Base-by-base conservation (phyloP, 1,284 basidiomycete species). In the Amylostereum chailletii region DNA sequence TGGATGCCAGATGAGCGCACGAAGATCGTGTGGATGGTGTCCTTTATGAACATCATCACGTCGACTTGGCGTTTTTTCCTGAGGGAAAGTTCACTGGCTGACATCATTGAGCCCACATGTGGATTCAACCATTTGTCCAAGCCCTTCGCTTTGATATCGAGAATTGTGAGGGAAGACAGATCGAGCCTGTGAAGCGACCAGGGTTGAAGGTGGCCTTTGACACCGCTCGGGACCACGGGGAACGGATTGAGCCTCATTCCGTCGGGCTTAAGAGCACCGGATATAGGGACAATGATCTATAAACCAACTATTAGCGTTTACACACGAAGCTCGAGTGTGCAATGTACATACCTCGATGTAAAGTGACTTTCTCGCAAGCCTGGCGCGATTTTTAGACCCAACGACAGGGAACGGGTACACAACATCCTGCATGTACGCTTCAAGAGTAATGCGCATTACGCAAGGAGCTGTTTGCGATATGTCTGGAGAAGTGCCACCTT, bases 291-390 rank as follows among this genome's bases (percentile, higher is more conserved):
- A 26, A 63, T 55, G 6, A 65, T 48, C 66, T 67, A 46, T 7
- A 46, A 62, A 26, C 11, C 19, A 19, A 34, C 6, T 4, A 32
- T 47, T 6, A 47, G 29, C 19, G 1, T 9, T 29, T 40, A 11
- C 6, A 11, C 37, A 33, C 43, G 63, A 59, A 26, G 68, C 69
- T 19, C 19, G 37, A 8, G 26, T 19, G 33, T 10, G 39, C 2
- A 34, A 8, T 19, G n/a, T 33, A 52, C 65, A 8, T 37, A 78
- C 78, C 66, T 81, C 77, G 7, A 79, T 64, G 51, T 74, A 80
- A 19, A 58, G 64, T 2, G 76, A 80, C 53, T 71, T 74, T 30
- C 79, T 68, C 4, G 76, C 77, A 32, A 80, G 57, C 6, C 72
- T 66, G 1, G 71, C 49, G 54, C 64, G 75, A 4, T 50, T 39